Conservation (phyloP, 2,329 filamentous ascomycete species). For the Epichloe sp. region DNA sequence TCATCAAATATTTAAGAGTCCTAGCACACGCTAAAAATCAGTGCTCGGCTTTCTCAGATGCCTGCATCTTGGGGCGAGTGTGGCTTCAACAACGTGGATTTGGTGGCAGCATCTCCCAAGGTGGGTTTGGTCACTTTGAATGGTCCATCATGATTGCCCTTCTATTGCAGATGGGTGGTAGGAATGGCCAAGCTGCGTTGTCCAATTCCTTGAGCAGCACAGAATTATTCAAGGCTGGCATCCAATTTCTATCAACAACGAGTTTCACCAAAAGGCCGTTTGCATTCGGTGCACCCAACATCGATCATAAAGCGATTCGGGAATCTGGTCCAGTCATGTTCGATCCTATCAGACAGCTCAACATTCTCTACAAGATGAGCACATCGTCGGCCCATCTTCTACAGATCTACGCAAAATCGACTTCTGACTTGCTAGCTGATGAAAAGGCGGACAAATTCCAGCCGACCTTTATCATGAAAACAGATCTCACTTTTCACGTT, state of each 20-base stretch:
- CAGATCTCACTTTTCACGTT: conserved; percentile 38
- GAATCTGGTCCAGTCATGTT: conserved; percentile 57
- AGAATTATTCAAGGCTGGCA: conserved; percentile 83
- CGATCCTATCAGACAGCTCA: conserved; percentile 61
- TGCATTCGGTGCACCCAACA: conserved; percentile 27
- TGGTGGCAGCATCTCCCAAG: conserved; percentile 50
- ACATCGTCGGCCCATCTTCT: conserved; percentile 68
- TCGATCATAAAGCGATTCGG: conserved; percentile 22
- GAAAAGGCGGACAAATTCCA: conserved; percentile 69
- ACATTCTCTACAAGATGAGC: conserved; percentile 84
- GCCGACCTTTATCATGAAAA: conserved; percentile 61
- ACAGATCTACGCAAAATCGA: conserved; percentile 59
- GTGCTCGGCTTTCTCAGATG: conserved; percentile 64
- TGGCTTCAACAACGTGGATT: conserved; percentile 89
- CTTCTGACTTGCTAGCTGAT: conserved; percentile 63
- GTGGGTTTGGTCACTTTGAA: conserved; percentile 89
- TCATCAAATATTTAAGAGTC: conserved; percentile 61
- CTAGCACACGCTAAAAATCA: conserved; percentile 56
- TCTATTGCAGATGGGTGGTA: conserved; percentile 63
- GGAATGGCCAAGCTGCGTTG: conserved; percentile 57
- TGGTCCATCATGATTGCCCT: conserved; percentile 74
- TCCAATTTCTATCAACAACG: conserved; percentile 72
- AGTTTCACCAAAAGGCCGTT: conserved; percentile 59
- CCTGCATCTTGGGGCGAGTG: conserved; percentile 70
- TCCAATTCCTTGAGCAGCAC: conserved; percentile 77